phyloP scores from a whole-genome alignment of 2,329 filamentous ascomycete species.

The Stemphylium vesicarium region DNA sequence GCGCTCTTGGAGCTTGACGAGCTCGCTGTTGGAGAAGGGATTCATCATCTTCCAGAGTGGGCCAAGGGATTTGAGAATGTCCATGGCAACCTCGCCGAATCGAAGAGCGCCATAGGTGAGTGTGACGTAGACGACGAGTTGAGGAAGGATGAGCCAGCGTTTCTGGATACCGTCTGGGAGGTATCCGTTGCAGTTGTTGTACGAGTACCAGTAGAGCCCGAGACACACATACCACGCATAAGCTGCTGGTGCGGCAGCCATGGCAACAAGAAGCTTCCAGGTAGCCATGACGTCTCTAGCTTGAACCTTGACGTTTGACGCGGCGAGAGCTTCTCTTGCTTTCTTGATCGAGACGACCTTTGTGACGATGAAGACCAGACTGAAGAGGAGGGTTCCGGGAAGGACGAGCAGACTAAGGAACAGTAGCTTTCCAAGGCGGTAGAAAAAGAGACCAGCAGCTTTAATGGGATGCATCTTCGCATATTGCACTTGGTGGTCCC shows the following conservation, averaged over 20 bases:
- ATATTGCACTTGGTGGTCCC: slow-evolving; percentile 94
- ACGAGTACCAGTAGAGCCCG: slow-evolving; percentile 42
- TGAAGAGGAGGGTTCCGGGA: slow-evolving; percentile 85
- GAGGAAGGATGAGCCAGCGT: slow-evolving; percentile 65
- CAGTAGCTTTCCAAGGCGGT: slow-evolving; percentile 77
- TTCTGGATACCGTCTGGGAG: slow-evolving; percentile 81
- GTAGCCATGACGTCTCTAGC: slow-evolving; percentile 51
- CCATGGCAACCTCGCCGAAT: slow-evolving; percentile 98
- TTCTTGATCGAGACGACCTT: slow-evolving; percentile 49
- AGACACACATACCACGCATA: slow-evolving; percentile 44
- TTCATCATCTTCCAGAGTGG: slow-evolving; percentile 85
- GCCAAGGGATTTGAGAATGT: slow-evolving; percentile 92
- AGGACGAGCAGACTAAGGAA: slow-evolving; percentile 81
- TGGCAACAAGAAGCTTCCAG: slow-evolving; percentile 51
- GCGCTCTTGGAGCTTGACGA: slow-evolving; percentile 75
- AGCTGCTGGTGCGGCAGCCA: slow-evolving; percentile 45
- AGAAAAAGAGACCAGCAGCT: slow-evolving; percentile 78
- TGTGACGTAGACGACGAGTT: slow-evolving; percentile 80
- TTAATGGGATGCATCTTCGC: slow-evolving; percentile 79
- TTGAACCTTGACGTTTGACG: slow-evolving; percentile 50
- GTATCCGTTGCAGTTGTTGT: slow-evolving; percentile 80
- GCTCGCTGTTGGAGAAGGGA: slow-evolving; percentile 81
- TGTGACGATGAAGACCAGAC: slow-evolving; percentile 51
- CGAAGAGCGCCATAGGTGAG: slow-evolving; percentile 93
- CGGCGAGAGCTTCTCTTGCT: slow-evolving; percentile 48